Evolutionary conservation across 352 stramenopile genomes (phyloP).

Genomic region (Phytophthora sojae): DNA sequence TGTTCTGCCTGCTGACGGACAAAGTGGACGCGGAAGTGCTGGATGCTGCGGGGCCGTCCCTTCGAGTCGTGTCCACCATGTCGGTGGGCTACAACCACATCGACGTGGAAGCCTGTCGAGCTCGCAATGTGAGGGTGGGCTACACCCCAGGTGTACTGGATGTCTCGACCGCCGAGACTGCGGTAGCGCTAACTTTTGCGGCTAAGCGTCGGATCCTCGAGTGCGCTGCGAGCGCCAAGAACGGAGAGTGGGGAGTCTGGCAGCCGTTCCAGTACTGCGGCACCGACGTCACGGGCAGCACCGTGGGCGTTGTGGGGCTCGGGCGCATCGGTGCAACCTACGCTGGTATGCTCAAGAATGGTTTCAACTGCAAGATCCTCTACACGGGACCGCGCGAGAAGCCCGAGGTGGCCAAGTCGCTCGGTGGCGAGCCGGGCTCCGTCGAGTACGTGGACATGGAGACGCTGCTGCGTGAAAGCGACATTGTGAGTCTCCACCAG

Average conservation of each 20-base stretch:
- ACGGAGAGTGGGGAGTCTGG: conserved; percentile 81
- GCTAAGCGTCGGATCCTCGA: conserved; percentile 67
- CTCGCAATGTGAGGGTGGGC: conserved; percentile 72
- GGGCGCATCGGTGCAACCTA: conserved; percentile 89
- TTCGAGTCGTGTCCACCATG: conserved; percentile 87
- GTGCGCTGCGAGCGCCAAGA: conserved; percentile 75
- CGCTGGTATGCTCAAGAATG: conserved; percentile 80
- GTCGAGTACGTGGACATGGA: conserved; percentile 83
- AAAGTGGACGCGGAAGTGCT: conserved; percentile 76
- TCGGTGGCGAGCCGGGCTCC: conserved; percentile 38
- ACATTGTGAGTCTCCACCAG: conserved; percentile 91
- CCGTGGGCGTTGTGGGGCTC: conserved; percentile 85
- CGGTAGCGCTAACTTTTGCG: conserved; percentile 75
- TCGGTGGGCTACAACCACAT: conserved; percentile 93
- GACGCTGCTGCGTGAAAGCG: conserved; percentile 76
- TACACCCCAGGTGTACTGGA: conserved; percentile 90
- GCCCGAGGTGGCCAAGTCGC: conserved; percentile 39
- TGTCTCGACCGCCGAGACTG: conserved; percentile 81
- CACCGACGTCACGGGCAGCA: conserved; percentile 72
- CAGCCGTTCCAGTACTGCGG: conserved; percentile 86
- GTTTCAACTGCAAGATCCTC: conserved; percentile 86
- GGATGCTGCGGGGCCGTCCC: conserved; percentile 54
- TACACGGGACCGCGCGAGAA: conserved; percentile 83
- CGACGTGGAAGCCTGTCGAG: conserved; percentile 78
- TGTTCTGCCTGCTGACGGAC: conserved; percentile 79